Percentiles rank a stretch among this genome's conserved stretches.
phyloP scores from a whole-genome alignment of 2,329 filamentous ascomycete species.

The Juglanconis oblonga region DNA sequence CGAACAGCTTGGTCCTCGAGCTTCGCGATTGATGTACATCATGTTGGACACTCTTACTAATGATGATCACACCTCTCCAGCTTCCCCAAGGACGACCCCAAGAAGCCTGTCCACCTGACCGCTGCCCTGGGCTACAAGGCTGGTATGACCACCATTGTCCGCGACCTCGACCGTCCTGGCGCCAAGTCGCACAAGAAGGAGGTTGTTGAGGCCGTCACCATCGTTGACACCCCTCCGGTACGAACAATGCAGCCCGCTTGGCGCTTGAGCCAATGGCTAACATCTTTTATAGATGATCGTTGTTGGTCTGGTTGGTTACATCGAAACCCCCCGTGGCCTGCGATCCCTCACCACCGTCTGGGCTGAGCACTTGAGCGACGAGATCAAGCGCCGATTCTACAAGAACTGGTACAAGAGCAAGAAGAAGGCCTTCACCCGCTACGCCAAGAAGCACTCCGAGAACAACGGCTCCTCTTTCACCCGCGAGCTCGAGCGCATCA shows the following conservation, averaged over 20 bases:
- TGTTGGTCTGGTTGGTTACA: conserved; percentile 99
- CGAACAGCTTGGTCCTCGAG: neutral
- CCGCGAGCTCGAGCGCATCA: conserved; percentile 98
- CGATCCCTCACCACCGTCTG: conserved; percentile 99
- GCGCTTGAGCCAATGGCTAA: conserved; percentile 69
- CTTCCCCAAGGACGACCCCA: conserved; percentile 99
- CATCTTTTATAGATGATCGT: conserved; percentile 87
- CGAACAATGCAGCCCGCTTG: conserved; percentile 80
- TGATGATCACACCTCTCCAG: conserved; percentile 41
- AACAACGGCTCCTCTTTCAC: conserved; percentile 84
- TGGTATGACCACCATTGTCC: conserved; percentile 99
- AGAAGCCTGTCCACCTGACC: conserved; percentile 99
- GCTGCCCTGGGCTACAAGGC: conserved; percentile 99
- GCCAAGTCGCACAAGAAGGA: conserved; percentile 99
- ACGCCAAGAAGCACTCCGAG: conserved; percentile 99
- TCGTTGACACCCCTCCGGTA: conserved; percentile 95
- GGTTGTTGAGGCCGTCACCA: conserved; percentile 81
- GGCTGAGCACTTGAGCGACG: conserved; percentile 98
- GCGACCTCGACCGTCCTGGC: conserved; percentile 97
- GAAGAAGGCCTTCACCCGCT: conserved; percentile 99
- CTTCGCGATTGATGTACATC: neutral
- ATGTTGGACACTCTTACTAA: conserved; percentile 4
- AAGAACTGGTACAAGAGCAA: conserved; percentile 99
- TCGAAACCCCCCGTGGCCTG: conserved; percentile 98
- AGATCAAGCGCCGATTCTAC: conserved; percentile 99